phyloP scores from a whole-genome alignment of 2,329 filamentous ascomycete genomes.

The Magnaporthiopsis incrustans region DNA sequence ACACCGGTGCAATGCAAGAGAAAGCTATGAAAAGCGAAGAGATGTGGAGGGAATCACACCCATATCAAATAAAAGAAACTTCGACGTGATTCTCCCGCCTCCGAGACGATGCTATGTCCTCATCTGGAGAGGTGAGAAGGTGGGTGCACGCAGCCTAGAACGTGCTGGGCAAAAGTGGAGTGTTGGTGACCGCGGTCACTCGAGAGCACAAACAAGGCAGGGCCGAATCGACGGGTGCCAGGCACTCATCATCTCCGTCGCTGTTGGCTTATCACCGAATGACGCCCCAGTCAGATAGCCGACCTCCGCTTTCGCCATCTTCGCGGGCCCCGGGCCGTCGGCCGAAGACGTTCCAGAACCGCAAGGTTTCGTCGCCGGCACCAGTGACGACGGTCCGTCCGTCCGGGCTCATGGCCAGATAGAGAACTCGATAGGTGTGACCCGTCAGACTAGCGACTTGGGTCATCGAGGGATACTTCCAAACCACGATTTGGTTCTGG shows the following conservation, averaged over 20 bases:
- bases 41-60: neutral
- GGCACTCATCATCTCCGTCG: neutral
- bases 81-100: neutral
- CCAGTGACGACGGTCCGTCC: conserved; percentile 91
- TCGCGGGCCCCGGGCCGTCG: conserved; percentile 66
- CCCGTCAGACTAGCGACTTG: conserved; percentile 93
- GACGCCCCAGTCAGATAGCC: conserved; percentile 71
- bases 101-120: neutral
- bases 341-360: conserved; percentile 96
- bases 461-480: conserved; percentile 98
- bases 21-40: conserved; percentile 3
- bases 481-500: conserved; percentile 97
- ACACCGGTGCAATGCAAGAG: conserved; percentile 2
- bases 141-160: too few relatives aligned
- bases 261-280: conserved; percentile 50
- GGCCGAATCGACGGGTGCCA: neutral
- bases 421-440: conserved; percentile 84
- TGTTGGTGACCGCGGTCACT: neutral
- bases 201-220: neutral
- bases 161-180: too few relatives aligned
- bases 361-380: conserved; percentile 87
- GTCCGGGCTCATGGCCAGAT: conserved; percentile 95
- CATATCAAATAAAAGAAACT: neutral
- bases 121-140: neutral
- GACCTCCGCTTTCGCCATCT: conserved; percentile 53